A percentile compares a stretch with the other conserved stretches of the same genome.
phyloP scores from a whole-genome alignment of 2,329 filamentous ascomycete genomes.

The Colletotrichum viniferum region DNA sequence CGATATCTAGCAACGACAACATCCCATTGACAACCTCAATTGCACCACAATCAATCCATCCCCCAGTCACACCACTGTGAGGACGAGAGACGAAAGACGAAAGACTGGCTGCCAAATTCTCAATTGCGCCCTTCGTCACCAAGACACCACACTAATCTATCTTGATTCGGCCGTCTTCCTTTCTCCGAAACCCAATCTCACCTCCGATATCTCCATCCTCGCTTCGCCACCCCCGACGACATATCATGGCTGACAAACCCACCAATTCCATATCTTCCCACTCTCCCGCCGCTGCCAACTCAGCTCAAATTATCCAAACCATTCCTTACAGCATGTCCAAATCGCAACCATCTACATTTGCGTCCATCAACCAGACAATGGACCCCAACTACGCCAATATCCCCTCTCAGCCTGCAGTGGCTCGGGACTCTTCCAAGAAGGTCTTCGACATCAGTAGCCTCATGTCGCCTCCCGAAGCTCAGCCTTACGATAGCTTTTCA shows the following conservation, averaged over 20 bases:
- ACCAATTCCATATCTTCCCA: slow-evolving; percentile 16
- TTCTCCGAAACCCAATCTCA: slow-evolving; percentile 6
- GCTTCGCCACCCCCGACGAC: slow-evolving; percentile 17
- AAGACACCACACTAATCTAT: background rate
- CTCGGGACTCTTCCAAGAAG: slow-evolving; percentile 38
- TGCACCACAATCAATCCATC: background rate
- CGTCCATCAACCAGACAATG: slow-evolving; percentile 27
- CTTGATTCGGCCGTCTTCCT: slow-evolving; percentile 4
- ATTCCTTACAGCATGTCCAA: background rate
- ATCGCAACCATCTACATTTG: slow-evolving; percentile 5
- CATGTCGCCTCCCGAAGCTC: slow-evolving; percentile 66
- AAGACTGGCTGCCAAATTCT: background rate
- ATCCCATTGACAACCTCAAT: slow-evolving; percentile 6
- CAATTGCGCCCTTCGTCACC: background rate
- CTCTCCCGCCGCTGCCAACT: slow-evolving; percentile 36
- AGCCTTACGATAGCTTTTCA: slow-evolving; percentile 57
- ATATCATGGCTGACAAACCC: slow-evolving; percentile 24
- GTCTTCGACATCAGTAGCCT: slow-evolving; percentile 56
- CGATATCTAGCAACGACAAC: background rate
- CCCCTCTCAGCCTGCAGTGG: background rate
- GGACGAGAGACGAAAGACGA: background rate
- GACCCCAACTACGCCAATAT: slow-evolving; percentile 21
- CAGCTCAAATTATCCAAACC: slow-evolving; percentile 1
- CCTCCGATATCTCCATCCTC: slow-evolving; percentile 21
- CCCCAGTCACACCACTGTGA: background rate